phyloP scores from a whole-genome alignment of 2,329 filamentous ascomycete genomes.

The Calonectria pauciramosa region DNA sequence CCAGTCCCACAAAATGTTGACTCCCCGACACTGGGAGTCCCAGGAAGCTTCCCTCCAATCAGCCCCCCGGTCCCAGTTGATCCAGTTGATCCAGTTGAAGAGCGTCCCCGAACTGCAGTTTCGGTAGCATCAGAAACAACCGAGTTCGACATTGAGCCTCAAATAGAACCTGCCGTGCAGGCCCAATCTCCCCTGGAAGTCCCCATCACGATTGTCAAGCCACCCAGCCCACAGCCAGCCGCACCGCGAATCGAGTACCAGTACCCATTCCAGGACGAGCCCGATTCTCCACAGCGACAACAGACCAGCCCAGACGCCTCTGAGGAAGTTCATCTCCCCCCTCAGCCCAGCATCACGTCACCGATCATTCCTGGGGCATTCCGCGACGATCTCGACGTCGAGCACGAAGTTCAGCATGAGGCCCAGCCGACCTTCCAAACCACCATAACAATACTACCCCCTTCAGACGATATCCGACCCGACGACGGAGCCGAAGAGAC shows the following conservation, averaged over 20 bases:
- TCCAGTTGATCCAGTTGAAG: conserved; percentile 57
- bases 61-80: conserved; percentile 52
- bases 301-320: conserved; percentile 14
- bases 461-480: conserved; percentile 45
- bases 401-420: conserved; percentile 28
- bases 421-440: conserved; percentile 53
- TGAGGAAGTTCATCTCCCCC: conserved; percentile 41
- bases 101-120: conserved; percentile 69
- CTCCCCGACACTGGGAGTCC: conserved; percentile 77
- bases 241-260: conserved; percentile 59
- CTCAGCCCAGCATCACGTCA: conserved; percentile 16
- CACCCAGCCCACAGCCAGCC: conserved; percentile 47
- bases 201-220: conserved; percentile 45
- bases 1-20: conserved; percentile 55
- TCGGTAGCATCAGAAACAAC: conserved; percentile 74
- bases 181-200: conserved; percentile 45
- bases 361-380: conserved; percentile 48
- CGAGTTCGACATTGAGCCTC: conserved; percentile 81
- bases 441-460: conserved; percentile 64
- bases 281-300: conserved; percentile 40
- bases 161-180: conserved; percentile 67
- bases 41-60: conserved; percentile 69
- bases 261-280: conserved; percentile 65
- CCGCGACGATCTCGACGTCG: conserved; percentile 54
- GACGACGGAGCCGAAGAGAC: conserved; percentile 34